Conservation (phyloP, 2,329 filamentous ascomycete genomes). For the Dothideomycetidae sp. region DNA sequence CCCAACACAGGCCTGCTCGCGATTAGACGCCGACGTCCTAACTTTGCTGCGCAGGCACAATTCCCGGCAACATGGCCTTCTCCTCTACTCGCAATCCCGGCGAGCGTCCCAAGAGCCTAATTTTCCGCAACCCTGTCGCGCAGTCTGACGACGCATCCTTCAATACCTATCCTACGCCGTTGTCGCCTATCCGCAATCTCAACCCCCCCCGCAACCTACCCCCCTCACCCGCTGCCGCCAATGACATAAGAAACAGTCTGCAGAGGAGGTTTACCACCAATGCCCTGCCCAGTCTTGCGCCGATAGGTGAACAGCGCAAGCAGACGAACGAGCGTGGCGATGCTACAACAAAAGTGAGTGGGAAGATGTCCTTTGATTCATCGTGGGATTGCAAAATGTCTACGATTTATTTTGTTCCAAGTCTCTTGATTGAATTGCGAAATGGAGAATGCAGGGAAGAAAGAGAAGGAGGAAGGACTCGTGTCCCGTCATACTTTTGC, state of each 20-base stretch:
- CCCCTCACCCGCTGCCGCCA: constrained; percentile 39
- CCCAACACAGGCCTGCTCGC: too few species aligned
- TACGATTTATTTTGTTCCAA: too few species aligned
- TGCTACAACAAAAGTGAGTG: constrained; percentile 16
- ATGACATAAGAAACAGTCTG: constrained; percentile 62
- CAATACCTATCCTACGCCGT: constrained; percentile 57
- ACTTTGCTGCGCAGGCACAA: constrained; percentile 2
- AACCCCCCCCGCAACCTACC: constrained; percentile 23
- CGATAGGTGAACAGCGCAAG: constrained; percentile 41
- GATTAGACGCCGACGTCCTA: background rate
- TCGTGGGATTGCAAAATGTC: too few species aligned
- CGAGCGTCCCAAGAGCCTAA: constrained; percentile 63
- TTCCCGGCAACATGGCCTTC: constrained; percentile 44
- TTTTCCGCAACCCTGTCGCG: constrained; percentile 63
- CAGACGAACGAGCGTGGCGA: constrained; percentile 28
- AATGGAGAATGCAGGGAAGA: too few species aligned
- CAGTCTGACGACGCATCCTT: constrained; percentile 63
- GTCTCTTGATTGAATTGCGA: too few species aligned
- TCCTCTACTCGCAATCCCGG: constrained; percentile 39
- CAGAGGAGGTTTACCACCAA: constrained; percentile 88
- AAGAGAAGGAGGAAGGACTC: too few species aligned
- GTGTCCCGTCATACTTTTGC: too few species aligned
- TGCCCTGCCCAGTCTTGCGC: constrained; percentile 57
- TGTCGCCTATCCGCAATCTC: constrained; percentile 29
- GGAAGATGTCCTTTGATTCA: too few species aligned